Evolutionary conservation across 768 basidiomycete genomes (phyloP), one percentile per base, ranked within the genome.

Genomic region (Pleurotus djamor): DNA sequence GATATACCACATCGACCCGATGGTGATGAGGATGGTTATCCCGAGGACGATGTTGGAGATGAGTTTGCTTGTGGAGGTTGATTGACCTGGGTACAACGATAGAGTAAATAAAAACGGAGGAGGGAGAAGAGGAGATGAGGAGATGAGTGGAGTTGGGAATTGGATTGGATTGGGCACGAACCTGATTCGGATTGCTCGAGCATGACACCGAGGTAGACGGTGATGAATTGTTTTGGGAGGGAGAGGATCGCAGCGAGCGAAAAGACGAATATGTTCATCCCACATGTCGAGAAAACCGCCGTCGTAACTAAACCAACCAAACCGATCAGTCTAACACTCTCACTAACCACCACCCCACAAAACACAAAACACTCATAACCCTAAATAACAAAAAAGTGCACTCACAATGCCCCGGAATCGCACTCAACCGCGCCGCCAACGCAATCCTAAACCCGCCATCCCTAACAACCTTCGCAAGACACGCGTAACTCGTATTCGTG

Each of bases 391-490:
- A 37, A 33, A 51, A 13, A 5, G 45, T 44, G 36, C 10, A 50
- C 86, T 61, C 66, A 91, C 89, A 94, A 65, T 92, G 94, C 12
- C 86, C 92, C 1, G 94, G 95, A 60, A 95, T 93, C 34, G 88
- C 93, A 65, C 88, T 91, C 57, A 89, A 77, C 36, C 91, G 84
- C 4, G 85, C 88, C 56, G 93, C 82, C 49, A 94, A 74, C 0
- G 90, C 91, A 60, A 94, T 85, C 69, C 82, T 87, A 78, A 96
- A 93, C 1, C 94, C 96, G 38, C 95, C 96, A 14, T 94, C 91
- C 13, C 91, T 83, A 10, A 96, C 86, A 12, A 93, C 76, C 71
- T 79, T 76, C 61, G 85, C 83, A 3, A 87, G 72, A 69, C 85
- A 85, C 3, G 83, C 84, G 66, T 88, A 89, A 10, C 76, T 71